A percentile compares a stretch with the other conserved stretches of the same genome.
Conservation (phyloP, 1,284 basidiomycete genomes). For the Gymnopus androsaceus region DNA sequence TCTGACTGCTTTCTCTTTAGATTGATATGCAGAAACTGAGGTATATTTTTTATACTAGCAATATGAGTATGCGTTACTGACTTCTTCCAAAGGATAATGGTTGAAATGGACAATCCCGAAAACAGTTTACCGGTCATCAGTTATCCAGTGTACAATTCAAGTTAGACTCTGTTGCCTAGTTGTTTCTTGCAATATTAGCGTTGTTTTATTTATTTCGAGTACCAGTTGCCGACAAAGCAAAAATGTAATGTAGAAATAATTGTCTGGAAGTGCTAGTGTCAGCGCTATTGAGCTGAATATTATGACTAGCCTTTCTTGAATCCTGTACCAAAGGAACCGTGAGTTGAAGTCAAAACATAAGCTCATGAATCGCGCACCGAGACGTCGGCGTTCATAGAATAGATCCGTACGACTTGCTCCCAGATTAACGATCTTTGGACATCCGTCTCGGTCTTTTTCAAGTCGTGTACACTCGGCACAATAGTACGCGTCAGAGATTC, state of each 20-base stretch:
- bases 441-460: slow-evolving; percentile 98
- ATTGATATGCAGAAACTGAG: slow-evolving; percentile 63
- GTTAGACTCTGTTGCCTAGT: not conserved
- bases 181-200: not conserved
- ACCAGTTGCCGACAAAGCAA: too few species aligned
- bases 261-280: too few species aligned
- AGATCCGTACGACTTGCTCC: slow-evolving; percentile 88
- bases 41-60: slow-evolving; percentile 36
- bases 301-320: slow-evolving; percentile 77
- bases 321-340: slow-evolving; percentile 42
- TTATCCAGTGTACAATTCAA: slow-evolving; percentile 60
- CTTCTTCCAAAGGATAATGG: slow-evolving; percentile 40
- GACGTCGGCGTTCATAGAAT: slow-evolving; percentile 84
- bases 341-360: not conserved
- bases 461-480: slow-evolving; percentile 95
- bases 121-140: slow-evolving; percentile 64
- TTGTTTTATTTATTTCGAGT: not conserved
- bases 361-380: slow-evolving; percentile 49
- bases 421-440: slow-evolving; percentile 97
- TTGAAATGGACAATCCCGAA: slow-evolving; percentile 60
- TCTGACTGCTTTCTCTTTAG: slow-evolving; percentile 31
- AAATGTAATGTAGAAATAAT: too few species aligned
- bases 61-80: not conserved
- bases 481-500: slow-evolving; percentile 97
- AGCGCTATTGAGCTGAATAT: too few species aligned